Evolutionary conservation across 108 stramenopile genomes (phyloP).

Genomic region (Nitzschia sp.): DNA sequence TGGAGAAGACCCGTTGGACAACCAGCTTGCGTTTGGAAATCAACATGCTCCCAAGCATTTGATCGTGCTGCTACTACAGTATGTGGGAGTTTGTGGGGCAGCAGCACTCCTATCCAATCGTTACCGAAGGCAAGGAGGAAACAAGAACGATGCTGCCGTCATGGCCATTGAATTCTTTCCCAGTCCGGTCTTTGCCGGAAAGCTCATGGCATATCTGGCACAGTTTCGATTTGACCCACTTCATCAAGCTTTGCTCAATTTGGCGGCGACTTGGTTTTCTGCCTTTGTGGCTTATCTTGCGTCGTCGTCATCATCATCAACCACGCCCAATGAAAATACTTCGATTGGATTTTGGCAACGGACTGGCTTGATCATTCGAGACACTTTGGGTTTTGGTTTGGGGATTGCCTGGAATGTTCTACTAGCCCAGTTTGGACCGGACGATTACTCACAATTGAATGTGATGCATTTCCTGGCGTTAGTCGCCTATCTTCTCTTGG

Average conservation of each 20-base stretch:
- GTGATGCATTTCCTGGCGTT: slow-evolving; percentile 16
- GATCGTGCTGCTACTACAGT: slow-evolving; percentile 2
- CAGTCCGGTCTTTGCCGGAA: slow-evolving; percentile 21
- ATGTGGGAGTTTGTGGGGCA: slow-evolving; percentile 5
- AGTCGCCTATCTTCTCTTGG: slow-evolving; percentile 4
- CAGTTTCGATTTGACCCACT: slow-evolving; percentile 11
- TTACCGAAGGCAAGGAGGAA: neutral
- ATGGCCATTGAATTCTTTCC: slow-evolving; percentile 25
- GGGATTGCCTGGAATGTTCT: slow-evolving; percentile 32
- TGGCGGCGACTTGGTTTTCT: slow-evolving; percentile 19
- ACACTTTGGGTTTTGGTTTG: slow-evolving; percentile 25
- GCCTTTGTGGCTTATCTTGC: slow-evolving; percentile 10
- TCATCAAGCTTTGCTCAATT: slow-evolving; percentile 19
- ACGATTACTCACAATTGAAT: slow-evolving; percentile 3
- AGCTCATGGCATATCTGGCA: slow-evolving; percentile 26
- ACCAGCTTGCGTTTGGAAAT: slow-evolving; percentile 19
- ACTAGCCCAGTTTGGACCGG: slow-evolving; percentile 6
- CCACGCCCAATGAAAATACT: neutral
- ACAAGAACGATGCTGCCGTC: slow-evolving; percentile 8
- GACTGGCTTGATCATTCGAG: slow-evolving; percentile 6
- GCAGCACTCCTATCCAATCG: slow-evolving; percentile 2
- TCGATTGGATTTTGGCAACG: neutral
- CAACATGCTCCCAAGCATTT: slow-evolving; percentile 17
- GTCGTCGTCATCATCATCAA: neutral
- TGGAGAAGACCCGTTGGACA: slow-evolving; percentile 13